Conservation (phyloP, 169 alveolate genomes). For the Plasmodium yoelii region DNA sequence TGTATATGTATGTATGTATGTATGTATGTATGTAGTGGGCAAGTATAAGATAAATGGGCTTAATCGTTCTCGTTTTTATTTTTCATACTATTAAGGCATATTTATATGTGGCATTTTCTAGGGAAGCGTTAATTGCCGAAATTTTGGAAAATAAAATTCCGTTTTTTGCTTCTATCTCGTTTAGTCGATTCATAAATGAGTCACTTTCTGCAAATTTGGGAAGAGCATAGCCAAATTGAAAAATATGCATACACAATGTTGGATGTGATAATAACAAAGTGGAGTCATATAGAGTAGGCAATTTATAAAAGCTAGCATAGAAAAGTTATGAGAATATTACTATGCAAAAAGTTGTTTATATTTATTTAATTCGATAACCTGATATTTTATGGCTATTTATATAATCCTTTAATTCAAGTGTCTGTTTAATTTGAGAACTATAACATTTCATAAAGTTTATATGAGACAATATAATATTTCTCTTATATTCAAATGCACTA, state of each 20-base stretch:
- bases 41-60: not conserved
- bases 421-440: constrained; percentile 33
- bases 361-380: constrained; percentile 9
- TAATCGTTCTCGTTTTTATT: not conserved
- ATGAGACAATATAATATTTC: constrained; percentile 50
- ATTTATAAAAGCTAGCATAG: not conserved
- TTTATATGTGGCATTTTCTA: constrained; percentile 35
- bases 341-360: not conserved
- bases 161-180: constrained; percentile 40
- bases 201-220: constrained; percentile 36
- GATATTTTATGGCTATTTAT: constrained; percentile 57
- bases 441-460: constrained; percentile 49
- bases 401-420: constrained; percentile 29
- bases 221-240: not conserved
- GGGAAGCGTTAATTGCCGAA: constrained; percentile 20
- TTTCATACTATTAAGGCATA: constrained; percentile 44
- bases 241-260: not conserved
- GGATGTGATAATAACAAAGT: not conserved
- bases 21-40: not conserved
- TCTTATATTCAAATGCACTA: constrained; percentile 49
- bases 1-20: not conserved
- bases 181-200: constrained; percentile 12
- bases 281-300: not conserved
- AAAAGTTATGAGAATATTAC: not conserved
- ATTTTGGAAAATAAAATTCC: constrained; percentile 25